A percentile compares a stretch with the other conserved stretches of the same genome.
These are phyloP conservation scores for Agrocybe pediades DNA, from an alignment of 768 basidiomycete species.

Conservation along the genomic window DNA sequence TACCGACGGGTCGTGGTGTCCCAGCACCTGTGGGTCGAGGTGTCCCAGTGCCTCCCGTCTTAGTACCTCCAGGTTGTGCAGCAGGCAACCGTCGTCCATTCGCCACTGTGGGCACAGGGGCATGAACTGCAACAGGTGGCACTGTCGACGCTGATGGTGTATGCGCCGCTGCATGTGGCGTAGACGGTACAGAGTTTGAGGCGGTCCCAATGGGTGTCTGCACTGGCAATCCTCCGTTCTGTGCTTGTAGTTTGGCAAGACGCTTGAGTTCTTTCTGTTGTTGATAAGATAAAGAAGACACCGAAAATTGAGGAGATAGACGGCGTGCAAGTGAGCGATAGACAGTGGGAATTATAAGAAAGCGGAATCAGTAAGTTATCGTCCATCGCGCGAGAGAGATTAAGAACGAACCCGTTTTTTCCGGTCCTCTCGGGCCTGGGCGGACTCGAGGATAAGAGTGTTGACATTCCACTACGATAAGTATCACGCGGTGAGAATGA, in stretches of 20 bases:
- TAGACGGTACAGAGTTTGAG: constrained; percentile 12
- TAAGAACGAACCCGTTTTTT: constrained; percentile 65
- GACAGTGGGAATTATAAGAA: constrained; percentile 4
- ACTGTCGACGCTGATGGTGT: constrained; percentile 8
- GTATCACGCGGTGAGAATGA: constrained; percentile 10
- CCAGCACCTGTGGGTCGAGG: constrained; percentile 3
- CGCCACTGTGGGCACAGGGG: constrained; percentile 32
- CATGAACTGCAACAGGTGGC: constrained; percentile 25
- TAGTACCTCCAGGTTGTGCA: not conserved
- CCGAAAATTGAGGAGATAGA: constrained; percentile 6
- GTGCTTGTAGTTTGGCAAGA: constrained; percentile 57
- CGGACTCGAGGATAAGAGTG: constrained; percentile 62
- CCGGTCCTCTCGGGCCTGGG: constrained; percentile 76
- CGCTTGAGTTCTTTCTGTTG: constrained; percentile 77
- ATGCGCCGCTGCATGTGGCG: constrained; percentile 1
- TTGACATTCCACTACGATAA: constrained; percentile 64
- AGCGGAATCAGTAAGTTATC: constrained; percentile 6
- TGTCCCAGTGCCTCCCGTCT: not conserved
- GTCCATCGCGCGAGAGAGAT: constrained; percentile 5
- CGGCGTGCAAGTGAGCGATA: not conserved
- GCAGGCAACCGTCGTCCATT: constrained; percentile 17
- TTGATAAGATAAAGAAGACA: constrained; percentile 5
- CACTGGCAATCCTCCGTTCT: constrained; percentile 16
- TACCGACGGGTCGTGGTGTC: constrained; percentile 25
- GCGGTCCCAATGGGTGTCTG: not conserved